Conservation (phyloP, 2,329 filamentous ascomycete genomes). For the Dothistroma pini region DNA sequence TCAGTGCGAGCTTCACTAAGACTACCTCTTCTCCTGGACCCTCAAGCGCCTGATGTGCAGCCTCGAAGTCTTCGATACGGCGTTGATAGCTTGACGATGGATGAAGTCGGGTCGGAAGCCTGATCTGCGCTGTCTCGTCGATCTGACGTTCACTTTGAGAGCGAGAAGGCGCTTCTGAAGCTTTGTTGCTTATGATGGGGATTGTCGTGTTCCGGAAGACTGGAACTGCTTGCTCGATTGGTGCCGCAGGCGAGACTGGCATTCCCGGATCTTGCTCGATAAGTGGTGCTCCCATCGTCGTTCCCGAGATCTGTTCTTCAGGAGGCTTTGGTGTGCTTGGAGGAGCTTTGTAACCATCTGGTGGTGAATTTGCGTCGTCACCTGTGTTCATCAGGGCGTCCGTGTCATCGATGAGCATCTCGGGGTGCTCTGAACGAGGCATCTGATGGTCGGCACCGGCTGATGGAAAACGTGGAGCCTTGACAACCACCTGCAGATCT, state of each 20-base stretch:
- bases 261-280: neutral
- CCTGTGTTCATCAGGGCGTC: neutral
- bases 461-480: too few relatives aligned
- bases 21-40: neutral
- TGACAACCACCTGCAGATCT: too few relatives aligned
- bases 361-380: neutral
- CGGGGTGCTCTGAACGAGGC: neutral
- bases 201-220: neutral
- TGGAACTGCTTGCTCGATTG: neutral
- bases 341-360: neutral
- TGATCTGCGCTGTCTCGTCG: neutral
- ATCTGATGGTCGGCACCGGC: neutral
- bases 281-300: neutral
- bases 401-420: neutral
- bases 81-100: neutral
- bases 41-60: constrained; percentile 3
- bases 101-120: neutral
- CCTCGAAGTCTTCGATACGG: neutral
- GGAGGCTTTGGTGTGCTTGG: neutral
- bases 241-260: neutral
- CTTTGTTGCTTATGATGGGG: neutral
- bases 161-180: too few relatives aligned
- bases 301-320: neutral
- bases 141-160: neutral
- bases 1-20: neutral